phyloP scores from a whole-genome alignment of 2,329 filamentous ascomycete species.

The Botrytis pseudocinerea region DNA sequence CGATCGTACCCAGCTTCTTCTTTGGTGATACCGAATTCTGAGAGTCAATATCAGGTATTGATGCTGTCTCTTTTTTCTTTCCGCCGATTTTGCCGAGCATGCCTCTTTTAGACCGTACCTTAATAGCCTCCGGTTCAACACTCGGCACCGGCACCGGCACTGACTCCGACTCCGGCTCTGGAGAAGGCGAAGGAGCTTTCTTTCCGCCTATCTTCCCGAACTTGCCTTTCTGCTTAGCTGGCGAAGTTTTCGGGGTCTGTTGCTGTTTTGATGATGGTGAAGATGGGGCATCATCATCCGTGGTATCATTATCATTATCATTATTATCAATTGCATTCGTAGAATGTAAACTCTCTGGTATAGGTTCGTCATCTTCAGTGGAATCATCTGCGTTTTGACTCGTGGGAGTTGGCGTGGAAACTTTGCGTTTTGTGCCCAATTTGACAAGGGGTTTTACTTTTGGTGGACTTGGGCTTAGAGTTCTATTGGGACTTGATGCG shows the following conservation, averaged over 20 bases:
- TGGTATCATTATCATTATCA: constrained; percentile 23
- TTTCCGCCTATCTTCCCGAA: constrained; percentile 32
- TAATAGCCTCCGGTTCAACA: constrained; percentile 10
- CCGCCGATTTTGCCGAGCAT: constrained; percentile 36
- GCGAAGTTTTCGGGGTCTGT: background rate
- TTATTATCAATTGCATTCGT: background rate
- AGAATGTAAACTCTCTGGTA: background rate
- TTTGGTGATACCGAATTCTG: constrained; percentile 26
- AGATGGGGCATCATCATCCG: constrained; percentile 24
- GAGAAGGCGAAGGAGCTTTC: constrained; percentile 25
- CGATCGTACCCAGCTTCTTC: constrained; percentile 35
- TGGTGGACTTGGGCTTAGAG: background rate
- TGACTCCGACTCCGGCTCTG: background rate
- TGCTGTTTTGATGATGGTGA: constrained; percentile 3
- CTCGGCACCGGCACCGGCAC: constrained; percentile 17
- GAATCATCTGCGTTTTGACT: constrained; percentile 10
- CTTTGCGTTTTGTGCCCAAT: constrained; percentile 20
- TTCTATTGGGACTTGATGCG: background rate
- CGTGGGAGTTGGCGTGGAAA: background rate
- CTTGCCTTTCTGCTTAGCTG: constrained; percentile 26
- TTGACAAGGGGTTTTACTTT: constrained; percentile 22
- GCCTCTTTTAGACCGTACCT: constrained; percentile 24
- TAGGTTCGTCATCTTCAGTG: constrained; percentile 23
- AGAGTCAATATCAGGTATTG: constrained; percentile 24
- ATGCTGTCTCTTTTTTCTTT: constrained; percentile 31